Evolutionary conservation across 2,329 filamentous ascomycete genomes (phyloP).

Genomic region (Exophiala aquamarina): DNA sequence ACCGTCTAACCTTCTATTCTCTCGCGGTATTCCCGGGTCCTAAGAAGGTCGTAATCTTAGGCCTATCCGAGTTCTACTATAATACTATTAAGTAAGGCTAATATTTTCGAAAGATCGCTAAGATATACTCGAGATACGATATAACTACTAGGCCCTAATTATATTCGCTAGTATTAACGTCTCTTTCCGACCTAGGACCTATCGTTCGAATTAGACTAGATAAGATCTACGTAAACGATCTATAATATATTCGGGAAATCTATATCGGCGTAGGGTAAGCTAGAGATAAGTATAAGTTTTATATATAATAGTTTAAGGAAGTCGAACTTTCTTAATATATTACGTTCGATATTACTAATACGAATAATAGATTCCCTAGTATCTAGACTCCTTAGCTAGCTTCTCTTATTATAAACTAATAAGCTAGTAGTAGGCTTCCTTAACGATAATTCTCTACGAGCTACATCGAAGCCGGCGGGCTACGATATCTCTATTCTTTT

Average conservation of each 20-base stretch:
- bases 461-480: constrained; percentile 21
- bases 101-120: constrained; percentile 29
- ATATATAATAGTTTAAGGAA: neutral
- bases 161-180: no score
- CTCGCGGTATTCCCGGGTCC: constrained; percentile 13
- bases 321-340: no score
- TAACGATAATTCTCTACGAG: constrained; percentile 30
- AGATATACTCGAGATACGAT: constrained; percentile 33
- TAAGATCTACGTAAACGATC: constrained; percentile 11
- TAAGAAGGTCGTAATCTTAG: constrained; percentile 5
- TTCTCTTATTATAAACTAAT: neutral
- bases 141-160: no score
- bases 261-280: neutral
- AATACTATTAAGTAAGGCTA: constrained; percentile 29
- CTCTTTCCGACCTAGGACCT: constrained; percentile 8
- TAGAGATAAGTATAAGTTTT: neutral
- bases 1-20: constrained; percentile 10
- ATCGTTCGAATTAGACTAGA: constrained; percentile 13
- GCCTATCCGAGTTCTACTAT: constrained; percentile 36
- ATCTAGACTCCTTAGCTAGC: neutral
- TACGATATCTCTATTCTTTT: constrained; percentile 23
- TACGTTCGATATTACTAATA: no score
- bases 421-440: constrained; percentile 27
- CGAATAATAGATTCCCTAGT: neutral
- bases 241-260: neutral